These are phyloP conservation scores for Prunus yedoensis DNA, from an alignment of 331 rosid genomes.

Conservation along the genomic window DNA sequence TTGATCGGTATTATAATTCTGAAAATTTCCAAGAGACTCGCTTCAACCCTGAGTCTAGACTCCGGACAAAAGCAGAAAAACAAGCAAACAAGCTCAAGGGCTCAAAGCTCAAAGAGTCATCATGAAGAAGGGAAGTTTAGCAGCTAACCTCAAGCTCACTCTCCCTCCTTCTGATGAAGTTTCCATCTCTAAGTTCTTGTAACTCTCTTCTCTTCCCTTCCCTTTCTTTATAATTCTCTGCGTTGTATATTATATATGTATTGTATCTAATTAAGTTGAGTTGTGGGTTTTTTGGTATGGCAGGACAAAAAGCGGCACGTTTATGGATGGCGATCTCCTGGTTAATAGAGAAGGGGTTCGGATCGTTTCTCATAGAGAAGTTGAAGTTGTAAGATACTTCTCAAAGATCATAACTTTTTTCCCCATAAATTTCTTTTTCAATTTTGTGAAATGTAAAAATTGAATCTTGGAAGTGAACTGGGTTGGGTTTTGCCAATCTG, in stretches of 20 bases:
- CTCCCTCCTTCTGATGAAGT: slow-evolving; percentile 73
- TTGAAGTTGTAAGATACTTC: slow-evolving; percentile 59
- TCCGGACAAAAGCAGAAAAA: neutral
- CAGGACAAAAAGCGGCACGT: slow-evolving; percentile 91
- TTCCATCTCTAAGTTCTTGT: slow-evolving; percentile 75
- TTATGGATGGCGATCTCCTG: slow-evolving; percentile 92
- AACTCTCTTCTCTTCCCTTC: slow-evolving; percentile 29
- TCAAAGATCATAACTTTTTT: neutral
- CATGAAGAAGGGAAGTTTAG: slow-evolving; percentile 68
- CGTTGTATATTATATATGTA: neutral
- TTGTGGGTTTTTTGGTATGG: slow-evolving; percentile 25
- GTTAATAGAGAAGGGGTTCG: slow-evolving; percentile 90
- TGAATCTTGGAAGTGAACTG: slow-evolving; percentile 6
- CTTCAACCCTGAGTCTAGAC: neutral
- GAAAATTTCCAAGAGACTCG: neutral
- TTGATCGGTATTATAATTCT: neutral
- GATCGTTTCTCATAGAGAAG: slow-evolving; percentile 66
- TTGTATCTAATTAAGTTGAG: slow-evolving; percentile 23
- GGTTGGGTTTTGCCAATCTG: neutral
- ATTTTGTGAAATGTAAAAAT: neutral
- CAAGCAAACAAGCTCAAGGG: neutral
- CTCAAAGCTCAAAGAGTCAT: neutral
- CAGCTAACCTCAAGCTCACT: slow-evolving; percentile 60
- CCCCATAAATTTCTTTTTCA: neutral
- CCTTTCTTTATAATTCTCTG: neutral